Conservation (phyloP, 2,329 filamentous ascomycete genomes). For the Dactylonectria macrodidyma region DNA sequence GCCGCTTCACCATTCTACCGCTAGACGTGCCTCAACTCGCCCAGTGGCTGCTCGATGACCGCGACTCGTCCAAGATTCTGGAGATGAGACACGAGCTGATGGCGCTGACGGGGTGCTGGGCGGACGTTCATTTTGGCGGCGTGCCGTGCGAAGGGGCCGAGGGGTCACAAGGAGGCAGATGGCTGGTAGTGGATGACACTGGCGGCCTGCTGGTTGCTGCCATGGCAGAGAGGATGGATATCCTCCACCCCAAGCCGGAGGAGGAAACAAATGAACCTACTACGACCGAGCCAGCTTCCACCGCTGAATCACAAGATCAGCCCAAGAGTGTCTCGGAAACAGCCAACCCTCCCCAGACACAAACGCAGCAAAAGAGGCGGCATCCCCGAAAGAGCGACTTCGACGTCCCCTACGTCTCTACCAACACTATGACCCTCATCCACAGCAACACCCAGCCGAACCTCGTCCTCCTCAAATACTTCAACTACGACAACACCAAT, state of each 20-base stretch:
- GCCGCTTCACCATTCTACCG: constrained; percentile 87
- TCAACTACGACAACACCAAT: constrained; percentile 82
- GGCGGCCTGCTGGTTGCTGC: constrained; percentile 86
- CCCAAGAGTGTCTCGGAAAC: constrained; percentile 28
- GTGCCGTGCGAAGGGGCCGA: constrained; percentile 44
- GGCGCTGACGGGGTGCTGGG: constrained; percentile 88
- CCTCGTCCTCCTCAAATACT: constrained; percentile 89
- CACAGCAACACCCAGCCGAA: constrained; percentile 91
- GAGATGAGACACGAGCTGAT: constrained; percentile 90
- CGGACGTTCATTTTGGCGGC: constrained; percentile 81
- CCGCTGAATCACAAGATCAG: constrained; percentile 21
- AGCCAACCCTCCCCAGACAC: constrained; percentile 26
- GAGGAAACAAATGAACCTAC: constrained; percentile 31
- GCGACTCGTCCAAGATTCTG: constrained; percentile 84
- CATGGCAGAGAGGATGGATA: constrained; percentile 90
- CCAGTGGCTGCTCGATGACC: constrained; percentile 84
- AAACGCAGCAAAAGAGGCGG: constrained; percentile 44
- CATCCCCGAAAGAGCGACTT: constrained; percentile 62
- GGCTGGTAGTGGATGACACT: constrained; percentile 90
- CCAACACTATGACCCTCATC: constrained; percentile 85
- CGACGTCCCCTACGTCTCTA: constrained; percentile 75
- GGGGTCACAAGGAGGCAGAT: constrained; percentile 65
- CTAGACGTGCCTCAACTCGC: constrained; percentile 84
- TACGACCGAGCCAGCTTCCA: constrained; percentile 13
- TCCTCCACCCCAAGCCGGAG: constrained; percentile 70